phyloP scores from a whole-genome alignment of 164 flowering plant genomes.

The Aristolochia californica region DNA sequence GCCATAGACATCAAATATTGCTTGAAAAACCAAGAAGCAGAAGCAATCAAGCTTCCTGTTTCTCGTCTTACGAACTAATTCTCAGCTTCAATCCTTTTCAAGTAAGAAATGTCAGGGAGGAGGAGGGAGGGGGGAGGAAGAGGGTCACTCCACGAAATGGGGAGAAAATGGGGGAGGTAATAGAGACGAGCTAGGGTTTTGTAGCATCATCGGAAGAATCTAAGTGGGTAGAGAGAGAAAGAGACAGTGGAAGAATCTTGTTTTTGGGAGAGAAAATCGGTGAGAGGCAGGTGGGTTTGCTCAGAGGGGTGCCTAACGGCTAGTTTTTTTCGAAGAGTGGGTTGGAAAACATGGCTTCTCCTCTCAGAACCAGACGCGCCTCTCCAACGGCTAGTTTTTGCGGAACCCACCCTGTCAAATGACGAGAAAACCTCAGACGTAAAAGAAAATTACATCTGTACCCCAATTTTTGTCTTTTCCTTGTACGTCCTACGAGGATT shows the following conservation, averaged over 20 bases:
- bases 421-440: too few relatives aligned
- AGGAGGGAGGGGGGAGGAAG: too few relatives aligned
- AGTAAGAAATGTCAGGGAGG: neutral
- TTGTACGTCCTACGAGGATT: too few relatives aligned
- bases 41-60: too few relatives aligned
- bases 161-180: slow-evolving; percentile 1
- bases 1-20: too few relatives aligned
- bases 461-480: too few relatives aligned
- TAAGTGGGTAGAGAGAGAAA: neutral
- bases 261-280: slow-evolving; percentile 10
- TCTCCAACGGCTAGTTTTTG: slow-evolving; percentile 28
- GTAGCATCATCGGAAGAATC: slow-evolving; percentile 6
- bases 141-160: neutral
- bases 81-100: neutral
- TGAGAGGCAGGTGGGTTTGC: slow-evolving; percentile 8
- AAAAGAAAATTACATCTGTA: too few relatives aligned
- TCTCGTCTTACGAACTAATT: neutral
- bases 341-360: neutral
- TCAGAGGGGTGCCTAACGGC: slow-evolving; percentile 21
- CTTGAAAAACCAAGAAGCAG: too few relatives aligned
- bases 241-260: neutral
- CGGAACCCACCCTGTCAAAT: neutral
- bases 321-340: slow-evolving; percentile 14
- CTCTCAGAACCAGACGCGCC: neutral
- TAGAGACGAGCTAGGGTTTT: slow-evolving; percentile 1